Evolutionary conservation across 179 eudicot genomes (phyloP).

Genomic region (Spinacia oleracea): DNA sequence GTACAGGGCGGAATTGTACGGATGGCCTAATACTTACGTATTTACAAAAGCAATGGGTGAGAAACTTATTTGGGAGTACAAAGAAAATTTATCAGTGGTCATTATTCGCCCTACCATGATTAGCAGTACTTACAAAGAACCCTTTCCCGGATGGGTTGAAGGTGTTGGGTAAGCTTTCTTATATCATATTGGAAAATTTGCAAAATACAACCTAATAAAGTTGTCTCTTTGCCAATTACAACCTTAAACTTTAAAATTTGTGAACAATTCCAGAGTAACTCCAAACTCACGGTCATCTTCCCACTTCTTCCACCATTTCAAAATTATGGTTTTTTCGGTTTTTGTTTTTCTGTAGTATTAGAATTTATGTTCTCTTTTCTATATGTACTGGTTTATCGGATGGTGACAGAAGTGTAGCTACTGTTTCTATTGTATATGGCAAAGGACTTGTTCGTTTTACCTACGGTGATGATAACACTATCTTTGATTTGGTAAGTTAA

Average conservation of each 20-base stretch:
- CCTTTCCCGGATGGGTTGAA: constrained; percentile 82
- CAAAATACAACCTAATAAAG: too few species aligned
- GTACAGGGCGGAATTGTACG: constrained; percentile 51
- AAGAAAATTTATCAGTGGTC: constrained; percentile 43
- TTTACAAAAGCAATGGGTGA: constrained; percentile 81
- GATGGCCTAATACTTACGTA: constrained; percentile 77
- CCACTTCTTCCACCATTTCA: too few species aligned
- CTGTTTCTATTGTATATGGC: background rate
- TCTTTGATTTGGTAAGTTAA: constrained; percentile 13
- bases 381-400: too few species aligned
- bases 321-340: too few species aligned
- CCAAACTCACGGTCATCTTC: too few species aligned
- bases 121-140: constrained; percentile 63
- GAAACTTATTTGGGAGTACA: constrained; percentile 55
- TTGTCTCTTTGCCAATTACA: too few species aligned
- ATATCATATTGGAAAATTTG: too few species aligned
- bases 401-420: constrained; percentile 15
- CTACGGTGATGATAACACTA: constrained; percentile 1
- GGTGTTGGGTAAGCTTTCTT: constrained; percentile 51
- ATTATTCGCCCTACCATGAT: constrained; percentile 68
- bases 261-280: too few species aligned
- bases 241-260: too few species aligned
- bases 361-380: too few species aligned
- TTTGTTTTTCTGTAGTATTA: too few species aligned
- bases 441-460: constrained; percentile 2